phyloP scores from a whole-genome alignment of 1,139 yeast species.

The Geotrichum carabidarum region DNA sequence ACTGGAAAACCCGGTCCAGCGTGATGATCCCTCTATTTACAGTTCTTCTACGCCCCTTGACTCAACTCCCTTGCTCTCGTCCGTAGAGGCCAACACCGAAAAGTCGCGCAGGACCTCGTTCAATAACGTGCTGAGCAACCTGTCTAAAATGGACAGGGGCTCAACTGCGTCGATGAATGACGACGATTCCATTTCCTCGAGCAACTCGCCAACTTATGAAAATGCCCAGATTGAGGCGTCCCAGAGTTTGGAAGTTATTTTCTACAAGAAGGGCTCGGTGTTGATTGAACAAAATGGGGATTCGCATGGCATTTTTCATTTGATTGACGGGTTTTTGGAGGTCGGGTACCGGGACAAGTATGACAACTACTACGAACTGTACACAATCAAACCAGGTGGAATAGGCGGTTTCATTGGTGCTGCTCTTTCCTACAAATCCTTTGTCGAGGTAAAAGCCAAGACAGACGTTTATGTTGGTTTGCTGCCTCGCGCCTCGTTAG shows the following conservation, averaged over 20 bases:
- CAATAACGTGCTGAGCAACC: slow-evolving; percentile 14
- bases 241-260: slow-evolving; percentile 53
- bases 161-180: slow-evolving; percentile 6
- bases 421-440: slow-evolving; percentile 71
- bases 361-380: slow-evolving; percentile 43
- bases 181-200: slow-evolving; percentile 16
- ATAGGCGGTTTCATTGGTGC: slow-evolving; percentile 84
- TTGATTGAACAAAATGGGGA: slow-evolving; percentile 61
- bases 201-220: slow-evolving; percentile 34
- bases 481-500: slow-evolving; percentile 58
- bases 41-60: slow-evolving; percentile 12
- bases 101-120: slow-evolving; percentile 14
- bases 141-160: slow-evolving; percentile 13
- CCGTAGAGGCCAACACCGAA: slow-evolving; percentile 10
- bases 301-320: slow-evolving; percentile 71
- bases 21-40: neutral
- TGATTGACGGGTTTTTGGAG: slow-evolving; percentile 71
- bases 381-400: slow-evolving; percentile 69
- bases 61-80: slow-evolving; percentile 11
- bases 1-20: slow-evolving; percentile 43
- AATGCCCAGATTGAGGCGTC: slow-evolving; percentile 62
- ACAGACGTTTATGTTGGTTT: slow-evolving; percentile 65
- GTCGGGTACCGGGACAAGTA: slow-evolving; percentile 44
- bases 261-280: slow-evolving; percentile 49
- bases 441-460: slow-evolving; percentile 61